Evolutionary conservation across 257 asterid genomes (phyloP).

Genomic region (Penstemon davidsonii): DNA sequence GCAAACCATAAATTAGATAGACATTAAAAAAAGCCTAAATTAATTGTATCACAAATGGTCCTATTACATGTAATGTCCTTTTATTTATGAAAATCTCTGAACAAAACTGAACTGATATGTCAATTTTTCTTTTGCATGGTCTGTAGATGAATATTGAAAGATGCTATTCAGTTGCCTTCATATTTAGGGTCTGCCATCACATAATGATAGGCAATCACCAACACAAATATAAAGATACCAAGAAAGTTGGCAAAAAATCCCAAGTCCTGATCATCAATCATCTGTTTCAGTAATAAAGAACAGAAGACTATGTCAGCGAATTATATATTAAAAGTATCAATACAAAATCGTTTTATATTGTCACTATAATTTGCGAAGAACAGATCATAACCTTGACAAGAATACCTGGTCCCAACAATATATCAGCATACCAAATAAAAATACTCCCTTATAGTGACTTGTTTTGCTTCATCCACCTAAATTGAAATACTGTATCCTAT

Average conservation of each 20-base stretch:
- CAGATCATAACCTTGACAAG: not conserved
- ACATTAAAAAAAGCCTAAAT: constrained; percentile 25
- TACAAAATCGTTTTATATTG: not conserved
- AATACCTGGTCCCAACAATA: constrained; percentile 8
- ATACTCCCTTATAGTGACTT: not conserved
- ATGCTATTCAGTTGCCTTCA: constrained; percentile 68
- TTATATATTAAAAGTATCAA: not conserved
- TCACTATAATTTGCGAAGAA: not conserved
- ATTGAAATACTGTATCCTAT: not conserved
- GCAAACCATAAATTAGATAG: not conserved
- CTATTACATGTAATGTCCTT: constrained; percentile 30
- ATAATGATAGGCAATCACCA: constrained; percentile 90
- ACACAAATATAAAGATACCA: constrained; percentile 75
- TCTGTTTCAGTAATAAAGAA: constrained; percentile 47
- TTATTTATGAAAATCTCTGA: constrained; percentile 26
- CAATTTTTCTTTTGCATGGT: constrained; percentile 19
- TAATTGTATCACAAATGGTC: constrained; percentile 29
- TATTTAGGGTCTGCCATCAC: constrained; percentile 92
- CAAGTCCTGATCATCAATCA: constrained; percentile 93
- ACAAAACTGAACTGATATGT: constrained; percentile 22
- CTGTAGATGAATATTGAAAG: constrained; percentile 25
- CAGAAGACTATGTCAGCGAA: constrained; percentile 11
- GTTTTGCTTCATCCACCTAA: not conserved
- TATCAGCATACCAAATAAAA: not conserved
- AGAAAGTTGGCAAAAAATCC: constrained; percentile 98